A percentile compares a stretch with the other conserved stretches of the same genome.
Evolutionary conservation across 2,329 filamentous ascomycete genomes (phyloP).

Genomic region (Aspergillus novoparasiticus): DNA sequence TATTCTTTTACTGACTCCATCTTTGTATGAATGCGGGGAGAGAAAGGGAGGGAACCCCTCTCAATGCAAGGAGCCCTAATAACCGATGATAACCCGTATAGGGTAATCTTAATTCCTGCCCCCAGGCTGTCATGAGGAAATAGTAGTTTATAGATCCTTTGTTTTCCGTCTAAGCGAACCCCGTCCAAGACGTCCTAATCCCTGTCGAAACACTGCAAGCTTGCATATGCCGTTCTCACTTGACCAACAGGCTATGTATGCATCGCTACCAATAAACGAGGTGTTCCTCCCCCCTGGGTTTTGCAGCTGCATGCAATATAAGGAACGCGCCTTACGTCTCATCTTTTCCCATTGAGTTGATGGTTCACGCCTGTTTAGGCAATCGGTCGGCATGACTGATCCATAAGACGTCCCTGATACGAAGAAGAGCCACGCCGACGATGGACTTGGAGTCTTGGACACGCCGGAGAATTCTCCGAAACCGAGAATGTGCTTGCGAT

Average conservation of each 20-base stretch:
- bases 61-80: background rate
- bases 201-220: conserved; percentile 9
- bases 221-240: conserved; percentile 12
- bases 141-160: background rate
- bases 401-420: conserved; percentile 4
- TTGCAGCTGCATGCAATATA: conserved; percentile 22
- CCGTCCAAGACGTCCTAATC: conserved; percentile 6
- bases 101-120: background rate
- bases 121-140: background rate
- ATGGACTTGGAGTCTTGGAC: background rate
- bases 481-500: background rate
- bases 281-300: conserved; percentile 7
- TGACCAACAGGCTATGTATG: conserved; percentile 18
- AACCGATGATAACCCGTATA: background rate
- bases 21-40: background rate
- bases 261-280: conserved; percentile 7
- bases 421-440: background rate
- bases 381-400: conserved; percentile 6
- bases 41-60: background rate
- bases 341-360: conserved; percentile 1
- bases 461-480: background rate
- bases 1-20: background rate
- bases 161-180: background rate
- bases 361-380: background rate
- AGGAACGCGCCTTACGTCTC: conserved; percentile 5